Conservation (phyloP, 768 basidiomycete species). For the Tulasnella sp. region DNA sequence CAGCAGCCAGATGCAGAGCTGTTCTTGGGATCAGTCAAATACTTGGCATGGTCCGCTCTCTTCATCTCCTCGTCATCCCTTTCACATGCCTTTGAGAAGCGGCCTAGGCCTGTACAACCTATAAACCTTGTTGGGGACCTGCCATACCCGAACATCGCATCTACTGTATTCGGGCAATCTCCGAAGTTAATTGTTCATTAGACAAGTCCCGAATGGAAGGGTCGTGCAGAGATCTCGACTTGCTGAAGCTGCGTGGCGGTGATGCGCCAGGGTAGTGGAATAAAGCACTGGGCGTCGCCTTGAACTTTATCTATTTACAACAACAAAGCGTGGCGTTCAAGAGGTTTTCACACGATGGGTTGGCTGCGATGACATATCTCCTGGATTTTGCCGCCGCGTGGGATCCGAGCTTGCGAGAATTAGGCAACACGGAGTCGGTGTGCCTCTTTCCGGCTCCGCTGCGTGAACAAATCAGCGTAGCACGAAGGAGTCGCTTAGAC, state of each 20-base stretch:
- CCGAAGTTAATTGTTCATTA: conserved; percentile 4
- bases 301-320: not conserved
- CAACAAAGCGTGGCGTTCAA: not conserved
- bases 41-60: not conserved
- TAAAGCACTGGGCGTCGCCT: not conserved
- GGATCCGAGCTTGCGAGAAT: not conserved
- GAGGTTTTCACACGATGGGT: not conserved
- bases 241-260: not conserved
- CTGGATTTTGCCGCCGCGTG: conserved; percentile 1
- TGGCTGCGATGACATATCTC: conserved; percentile 1
- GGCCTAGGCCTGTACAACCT: conserved; percentile 10
- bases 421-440: not conserved
- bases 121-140: not conserved
- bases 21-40: not conserved
- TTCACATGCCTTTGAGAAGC: conserved; percentile 1
- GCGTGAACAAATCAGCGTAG: not conserved
- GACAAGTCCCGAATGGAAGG: not conserved
- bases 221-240: conserved; percentile 2
- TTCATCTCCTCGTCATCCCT: not conserved
- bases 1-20: not conserved
- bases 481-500: not conserved
- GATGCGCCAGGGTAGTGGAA: conserved; percentile 5
- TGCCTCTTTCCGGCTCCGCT: not conserved
- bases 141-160: not conserved
- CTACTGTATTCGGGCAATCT: not conserved